Base-by-base conservation (phyloP, 1,284 basidiomycete species). In the Microbotryum violaceum region DNA sequence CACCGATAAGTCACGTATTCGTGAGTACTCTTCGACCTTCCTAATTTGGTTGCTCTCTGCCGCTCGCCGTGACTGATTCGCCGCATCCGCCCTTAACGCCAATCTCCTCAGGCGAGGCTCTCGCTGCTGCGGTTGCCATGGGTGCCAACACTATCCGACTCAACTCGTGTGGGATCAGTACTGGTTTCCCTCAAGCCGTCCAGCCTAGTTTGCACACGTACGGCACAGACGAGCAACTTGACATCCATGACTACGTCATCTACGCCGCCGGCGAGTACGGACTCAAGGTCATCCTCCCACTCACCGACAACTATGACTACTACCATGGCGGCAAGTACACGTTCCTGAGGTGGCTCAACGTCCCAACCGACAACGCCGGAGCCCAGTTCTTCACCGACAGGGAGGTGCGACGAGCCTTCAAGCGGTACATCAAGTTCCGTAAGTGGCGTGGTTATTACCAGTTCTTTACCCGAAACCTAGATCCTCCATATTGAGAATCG, bases 81-180 rank as follows among this genome's bases (percentile, higher is more conserved):
- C 37, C 4, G 16, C 37, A 42, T 42, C 37, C 14, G 37, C 37
- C 16, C 14, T 42, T 42, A 6, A 12, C 37, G 37, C 37, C 18
- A 16, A 18, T 16, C 12, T 10, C 37, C 16, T 42, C 37, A 42
- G 37, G 65, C 18, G 65, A 66, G 16, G 62, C 62, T 6, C 48
- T 66, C 18, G 62, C 65, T 1, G 64, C 64, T 8, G 62, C 65
- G 0, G 65, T 64, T 9, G 65, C 65, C 3, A 66, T 66, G 65
- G 65, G 65, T 20, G 58, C 62, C 16, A 66, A 58, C 44, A 64
- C 65, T 14, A 42, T 42, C 12, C 37, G 64, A 48, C 29, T 56
- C 5, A 51, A 31, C 14, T 50, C 61, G 1, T 66, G 64, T 55
- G 61, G 61, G 6, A 54, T 63, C 52, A 60, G 57, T 18, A 37